These are phyloP conservation scores for Phytomonas sp. DNA, from an alignment of 208 protist species.

Conservation along the genomic window DNA sequence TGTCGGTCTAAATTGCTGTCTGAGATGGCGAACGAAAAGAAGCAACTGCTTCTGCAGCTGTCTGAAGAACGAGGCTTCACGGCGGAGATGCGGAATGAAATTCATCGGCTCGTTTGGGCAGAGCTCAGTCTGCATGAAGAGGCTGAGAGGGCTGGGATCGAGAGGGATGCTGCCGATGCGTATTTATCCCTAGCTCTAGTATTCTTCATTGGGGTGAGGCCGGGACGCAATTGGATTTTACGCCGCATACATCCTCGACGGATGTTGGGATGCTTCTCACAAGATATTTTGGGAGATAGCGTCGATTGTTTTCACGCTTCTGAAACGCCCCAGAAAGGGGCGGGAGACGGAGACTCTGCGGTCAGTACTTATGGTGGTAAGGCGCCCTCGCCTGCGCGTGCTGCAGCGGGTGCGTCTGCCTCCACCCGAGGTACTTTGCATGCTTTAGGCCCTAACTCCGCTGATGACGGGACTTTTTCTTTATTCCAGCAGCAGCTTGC, in stretches of 20 bases:
- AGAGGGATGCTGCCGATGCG: slow-evolving; percentile 19
- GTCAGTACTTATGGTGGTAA: no score
- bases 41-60: slow-evolving; percentile 6
- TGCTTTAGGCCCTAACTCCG: not conserved
- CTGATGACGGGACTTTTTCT: not conserved
- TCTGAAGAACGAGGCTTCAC: slow-evolving; percentile 34
- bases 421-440: not conserved
- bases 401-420: not conserved
- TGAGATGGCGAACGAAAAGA: not conserved
- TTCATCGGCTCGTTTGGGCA: slow-evolving; percentile 50
- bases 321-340: no score
- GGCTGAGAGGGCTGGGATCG: slow-evolving; percentile 20
- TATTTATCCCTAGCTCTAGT: not conserved
- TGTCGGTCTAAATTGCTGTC: not conserved
- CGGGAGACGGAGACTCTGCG: no score
- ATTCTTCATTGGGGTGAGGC: not conserved
- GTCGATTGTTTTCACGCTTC: no score
- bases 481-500: not conserved
- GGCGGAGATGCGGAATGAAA: slow-evolving; percentile 58
- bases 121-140: slow-evolving; percentile 44
- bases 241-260: not conserved
- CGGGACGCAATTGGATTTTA: not conserved
- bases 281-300: no score
- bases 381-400: no score
- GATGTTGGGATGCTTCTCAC: not conserved